Evolutionary conservation across 1,284 basidiomycete genomes (phyloP).

Genomic region (Ganoderma boninense): DNA sequence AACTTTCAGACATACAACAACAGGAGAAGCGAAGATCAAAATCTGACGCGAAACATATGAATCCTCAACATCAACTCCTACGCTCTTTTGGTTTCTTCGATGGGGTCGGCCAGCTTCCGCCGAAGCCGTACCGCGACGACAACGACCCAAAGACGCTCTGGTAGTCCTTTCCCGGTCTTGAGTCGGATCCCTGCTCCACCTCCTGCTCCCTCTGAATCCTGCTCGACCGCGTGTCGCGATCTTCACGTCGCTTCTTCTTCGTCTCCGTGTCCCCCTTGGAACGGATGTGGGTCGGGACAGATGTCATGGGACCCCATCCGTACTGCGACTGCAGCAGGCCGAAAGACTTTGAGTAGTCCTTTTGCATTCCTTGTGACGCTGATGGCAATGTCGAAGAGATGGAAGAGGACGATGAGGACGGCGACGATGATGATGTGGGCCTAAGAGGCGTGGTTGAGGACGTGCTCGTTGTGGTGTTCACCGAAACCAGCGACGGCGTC

Average conservation of each 20-base stretch:
- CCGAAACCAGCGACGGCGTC: slow-evolving; percentile 19
- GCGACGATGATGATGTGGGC: background rate
- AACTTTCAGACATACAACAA: background rate
- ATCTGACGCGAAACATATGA: background rate
- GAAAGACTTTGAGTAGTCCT: slow-evolving; percentile 20
- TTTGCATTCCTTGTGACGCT: slow-evolving; percentile 1
- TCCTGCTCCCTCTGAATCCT: background rate
- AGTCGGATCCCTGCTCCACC: background rate
- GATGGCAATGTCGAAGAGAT: background rate
- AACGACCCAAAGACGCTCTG: slow-evolving; percentile 16
- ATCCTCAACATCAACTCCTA: background rate
- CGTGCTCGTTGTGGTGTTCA: slow-evolving; percentile 14
- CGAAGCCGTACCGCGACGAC: slow-evolving; percentile 15
- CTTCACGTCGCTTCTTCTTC: background rate
- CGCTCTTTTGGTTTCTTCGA: background rate
- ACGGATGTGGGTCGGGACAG: slow-evolving; percentile 1
- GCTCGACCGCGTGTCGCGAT: background rate
- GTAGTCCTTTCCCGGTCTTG: slow-evolving; percentile 4
- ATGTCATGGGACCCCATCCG: slow-evolving; percentile 15
- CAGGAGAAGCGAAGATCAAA: background rate
- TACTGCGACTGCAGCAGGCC: slow-evolving; percentile 16
- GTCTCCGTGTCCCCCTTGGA: background rate
- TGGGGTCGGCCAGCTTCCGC: slow-evolving; percentile 6
- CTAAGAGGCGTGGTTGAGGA: slow-evolving; percentile 12
- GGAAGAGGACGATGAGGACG: background rate